Conservation (phyloP, 305 asterid genomes). For the Fraxinus angustifolia region DNA sequence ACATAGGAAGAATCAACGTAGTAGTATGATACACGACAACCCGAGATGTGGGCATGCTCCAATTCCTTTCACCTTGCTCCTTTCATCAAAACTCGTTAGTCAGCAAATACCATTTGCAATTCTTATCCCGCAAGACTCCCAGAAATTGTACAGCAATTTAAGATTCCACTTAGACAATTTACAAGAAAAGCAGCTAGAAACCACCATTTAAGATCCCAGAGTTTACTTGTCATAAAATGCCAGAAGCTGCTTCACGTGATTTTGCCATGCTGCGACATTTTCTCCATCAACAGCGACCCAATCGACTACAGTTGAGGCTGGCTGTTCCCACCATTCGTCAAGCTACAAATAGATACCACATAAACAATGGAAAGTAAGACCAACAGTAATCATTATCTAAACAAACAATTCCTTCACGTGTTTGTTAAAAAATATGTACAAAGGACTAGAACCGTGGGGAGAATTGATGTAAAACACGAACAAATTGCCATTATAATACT, state of each 20-base stretch:
- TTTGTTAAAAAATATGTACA: neutral
- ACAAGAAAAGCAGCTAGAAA: neutral
- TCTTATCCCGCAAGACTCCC: neutral
- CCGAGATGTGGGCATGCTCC: neutral
- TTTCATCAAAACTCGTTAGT: neutral
- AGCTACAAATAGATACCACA: constrained; percentile 47
- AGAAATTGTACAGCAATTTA: neutral
- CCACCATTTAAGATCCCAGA: neutral
- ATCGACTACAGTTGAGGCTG: constrained; percentile 89
- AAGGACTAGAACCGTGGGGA: neutral
- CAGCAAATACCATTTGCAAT: neutral
- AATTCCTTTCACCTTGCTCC: neutral
- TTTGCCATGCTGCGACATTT: constrained; percentile 89
- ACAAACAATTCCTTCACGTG: neutral
- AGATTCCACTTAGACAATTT: neutral
- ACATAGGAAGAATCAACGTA: constrained; percentile 7
- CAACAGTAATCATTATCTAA: neutral
- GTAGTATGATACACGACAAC: neutral
- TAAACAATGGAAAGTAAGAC: neutral
- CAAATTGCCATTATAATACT: neutral
- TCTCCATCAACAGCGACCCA: constrained; percentile 96
- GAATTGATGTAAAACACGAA: neutral
- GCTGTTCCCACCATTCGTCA: constrained; percentile 99
- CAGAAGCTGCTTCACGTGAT: constrained; percentile 89
- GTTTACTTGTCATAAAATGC: constrained; percentile 75